Base-by-base conservation (phyloP, 2,329 filamentous ascomycete species). In the Nannizzia gypsea region DNA sequence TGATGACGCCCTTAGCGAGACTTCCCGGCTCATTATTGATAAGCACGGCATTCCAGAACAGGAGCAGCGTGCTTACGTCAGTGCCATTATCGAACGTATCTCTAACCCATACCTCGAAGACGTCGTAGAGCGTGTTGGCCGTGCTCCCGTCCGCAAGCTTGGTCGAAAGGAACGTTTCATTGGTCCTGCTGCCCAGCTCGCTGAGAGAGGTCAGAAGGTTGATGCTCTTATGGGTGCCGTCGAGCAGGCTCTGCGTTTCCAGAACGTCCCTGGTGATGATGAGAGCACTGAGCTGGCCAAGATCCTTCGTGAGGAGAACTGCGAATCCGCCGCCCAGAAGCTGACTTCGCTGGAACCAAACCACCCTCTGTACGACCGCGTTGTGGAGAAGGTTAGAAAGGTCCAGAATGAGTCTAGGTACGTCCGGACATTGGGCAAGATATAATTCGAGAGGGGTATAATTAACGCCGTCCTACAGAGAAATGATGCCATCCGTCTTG, bases 101-200 rank as follows among this genome's bases (percentile, higher is more conserved):
- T 89, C 89, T 73, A 97, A 97, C 80, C 91, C 90, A 13, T 86
- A 91, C 66, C 81, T 96, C 61, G 89, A 95, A 76, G 92, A 99
- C 74, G 86, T 87, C 11, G 90, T 96, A 38, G 90, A 95, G 79
- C 91, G 93, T 74, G 93, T 99, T 65, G 93, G 92, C 60, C 91
- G 93, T 71, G 92, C 91, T 17, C 93, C 93, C 17, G 80, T 99
- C 62, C 88, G 93, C 72, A 99, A 99, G 81, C 82, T 99, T 36
- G 87, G 87, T 65, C 88, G 91, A 74, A 93, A 95, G 78, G 93
- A 99, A 78, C 90, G 93, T 50, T 96, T 99, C 78, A 86, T 99
- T 67, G 90, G 88, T 52, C 93, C 93, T 3, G 92, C 93, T 52
- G 84, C 89, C 8, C 88, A 95, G 76, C 83, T 99, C 17, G 90